These are phyloP conservation scores for Exobasidium cylindrosporum DNA, from an alignment of 1,284 basidiomycete species.

Conservation along the genomic window DNA sequence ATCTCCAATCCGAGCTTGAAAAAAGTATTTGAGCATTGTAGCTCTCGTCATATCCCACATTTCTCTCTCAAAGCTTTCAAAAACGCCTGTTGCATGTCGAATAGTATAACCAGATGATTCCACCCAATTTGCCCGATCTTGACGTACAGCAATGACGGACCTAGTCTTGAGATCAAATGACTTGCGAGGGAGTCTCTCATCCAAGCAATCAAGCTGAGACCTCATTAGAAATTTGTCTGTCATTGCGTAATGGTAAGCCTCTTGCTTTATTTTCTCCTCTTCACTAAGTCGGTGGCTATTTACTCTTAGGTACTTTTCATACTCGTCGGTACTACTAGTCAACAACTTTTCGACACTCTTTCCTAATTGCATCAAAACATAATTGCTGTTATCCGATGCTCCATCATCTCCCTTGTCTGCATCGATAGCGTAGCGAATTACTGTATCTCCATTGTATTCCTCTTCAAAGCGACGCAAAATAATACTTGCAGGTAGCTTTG, in stretches of 20 bases:
- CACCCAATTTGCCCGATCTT: constrained; percentile 80
- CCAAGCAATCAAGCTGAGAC: constrained; percentile 87
- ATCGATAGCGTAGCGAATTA: constrained; percentile 71
- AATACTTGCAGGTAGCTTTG: constrained; percentile 74
- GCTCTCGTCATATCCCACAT: constrained; percentile 76
- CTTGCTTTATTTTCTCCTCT: constrained; percentile 56
- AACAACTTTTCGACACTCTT: constrained; percentile 85
- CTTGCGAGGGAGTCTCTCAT: constrained; percentile 76
- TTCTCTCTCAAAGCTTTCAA: constrained; percentile 54
- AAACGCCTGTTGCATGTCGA: constrained; percentile 36
- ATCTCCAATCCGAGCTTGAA: constrained; percentile 91
- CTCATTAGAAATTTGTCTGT: constrained; percentile 80
- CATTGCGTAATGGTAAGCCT: constrained; percentile 59
- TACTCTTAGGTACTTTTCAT: constrained; percentile 64
- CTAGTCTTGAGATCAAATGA: constrained; percentile 97
- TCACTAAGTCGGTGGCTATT: constrained; percentile 49
- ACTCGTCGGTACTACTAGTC: constrained; percentile 68
- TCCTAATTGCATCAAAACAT: constrained; percentile 62
- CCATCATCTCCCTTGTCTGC: constrained; percentile 60
- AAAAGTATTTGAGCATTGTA: constrained; percentile 91
- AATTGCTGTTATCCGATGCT: constrained; percentile 47
- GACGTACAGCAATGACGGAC: constrained; percentile 76
- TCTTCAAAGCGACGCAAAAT: constrained; percentile 57
- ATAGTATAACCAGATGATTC: constrained; percentile 55
- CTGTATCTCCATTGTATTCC: not conserved